Percentiles rank a stretch among this genome's conserved stretches.
Conservation (phyloP, 305 asterid genomes). For the Rubia occidens region DNA sequence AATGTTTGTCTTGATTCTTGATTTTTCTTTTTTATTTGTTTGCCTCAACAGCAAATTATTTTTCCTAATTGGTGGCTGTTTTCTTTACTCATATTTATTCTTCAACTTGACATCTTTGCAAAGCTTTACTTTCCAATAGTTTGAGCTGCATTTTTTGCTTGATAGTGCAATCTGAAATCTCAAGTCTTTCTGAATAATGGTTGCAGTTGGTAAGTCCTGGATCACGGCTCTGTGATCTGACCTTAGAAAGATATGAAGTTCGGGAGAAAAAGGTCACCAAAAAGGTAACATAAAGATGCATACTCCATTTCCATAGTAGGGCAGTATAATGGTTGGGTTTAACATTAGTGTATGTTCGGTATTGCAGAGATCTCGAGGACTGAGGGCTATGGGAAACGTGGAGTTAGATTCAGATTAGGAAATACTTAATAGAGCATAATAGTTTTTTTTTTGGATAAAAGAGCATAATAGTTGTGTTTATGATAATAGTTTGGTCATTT, state of each 20-base stretch:
- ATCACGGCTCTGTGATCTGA: slow-evolving; percentile 79
- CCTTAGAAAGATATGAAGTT: slow-evolving; percentile 84
- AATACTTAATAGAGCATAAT: neutral
- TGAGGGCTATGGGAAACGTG: slow-evolving; percentile 86
- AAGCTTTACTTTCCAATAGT: neutral
- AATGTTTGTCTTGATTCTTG: slow-evolving; percentile 3
- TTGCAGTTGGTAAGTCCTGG: slow-evolving; percentile 89
- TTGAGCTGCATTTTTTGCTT: neutral
- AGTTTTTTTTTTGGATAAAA: neutral
- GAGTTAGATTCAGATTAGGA: slow-evolving; percentile 80
- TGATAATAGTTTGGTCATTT: neutral
- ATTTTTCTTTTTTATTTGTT: neutral
- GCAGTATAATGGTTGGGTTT: neutral
- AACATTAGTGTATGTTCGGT: neutral
- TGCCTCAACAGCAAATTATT: neutral
- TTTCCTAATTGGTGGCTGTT: neutral
- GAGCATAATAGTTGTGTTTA: neutral
- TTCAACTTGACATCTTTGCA: neutral
- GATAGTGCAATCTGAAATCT: neutral
- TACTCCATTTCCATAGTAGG: neutral
- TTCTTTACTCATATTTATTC: neutral
- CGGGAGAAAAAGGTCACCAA: slow-evolving; percentile 85
- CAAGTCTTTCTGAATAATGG: neutral
- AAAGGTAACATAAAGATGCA: slow-evolving; percentile 41
- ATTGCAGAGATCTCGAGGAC: slow-evolving; percentile 79